A percentile compares a stretch with the other conserved stretches of the same genome.
Conservation (phyloP, 2,329 filamentous ascomycete genomes). For the Cladosporium phlei region DNA sequence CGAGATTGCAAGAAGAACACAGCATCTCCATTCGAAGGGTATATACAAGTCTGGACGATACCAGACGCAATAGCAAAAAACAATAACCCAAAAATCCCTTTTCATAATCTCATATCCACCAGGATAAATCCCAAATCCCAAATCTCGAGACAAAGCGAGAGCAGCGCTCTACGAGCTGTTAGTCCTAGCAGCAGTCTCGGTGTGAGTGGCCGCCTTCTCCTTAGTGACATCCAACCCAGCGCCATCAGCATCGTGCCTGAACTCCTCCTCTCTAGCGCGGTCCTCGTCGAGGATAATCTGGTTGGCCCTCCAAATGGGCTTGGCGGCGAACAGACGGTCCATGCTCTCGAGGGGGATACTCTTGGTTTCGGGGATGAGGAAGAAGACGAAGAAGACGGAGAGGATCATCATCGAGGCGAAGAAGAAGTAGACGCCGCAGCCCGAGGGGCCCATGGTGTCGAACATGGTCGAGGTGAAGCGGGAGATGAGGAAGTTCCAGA, state of each 20-base stretch:
- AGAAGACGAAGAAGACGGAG: conserved; percentile 43
- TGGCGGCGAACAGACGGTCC: conserved; percentile 44
- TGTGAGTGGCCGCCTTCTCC: conserved; percentile 31
- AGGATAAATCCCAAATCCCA: neutral
- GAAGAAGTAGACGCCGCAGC: conserved; percentile 41
- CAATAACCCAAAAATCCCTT: no score
- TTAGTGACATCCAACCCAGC: conserved; percentile 34
- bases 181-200: conserved; percentile 20
- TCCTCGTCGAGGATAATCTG: conserved; percentile 37
- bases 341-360: conserved; percentile 43
- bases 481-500: conserved; percentile 66
- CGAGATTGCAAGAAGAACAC: no score
- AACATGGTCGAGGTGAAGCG: conserved; percentile 65
- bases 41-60: no score
- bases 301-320: conserved; percentile 40
- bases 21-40: no score
- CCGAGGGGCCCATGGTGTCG: conserved; percentile 35
- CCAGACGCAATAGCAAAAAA: no score
- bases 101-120: neutral
- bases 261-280: conserved; percentile 36
- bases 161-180: conserved; percentile 3
- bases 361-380: conserved; percentile 41
- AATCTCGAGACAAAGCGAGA: no score
- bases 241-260: conserved; percentile 38
- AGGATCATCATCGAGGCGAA: conserved; percentile 46